These are phyloP conservation scores for Venturia nashicola DNA, from an alignment of 2,329 filamentous ascomycete genomes.

Conservation along the genomic window DNA sequence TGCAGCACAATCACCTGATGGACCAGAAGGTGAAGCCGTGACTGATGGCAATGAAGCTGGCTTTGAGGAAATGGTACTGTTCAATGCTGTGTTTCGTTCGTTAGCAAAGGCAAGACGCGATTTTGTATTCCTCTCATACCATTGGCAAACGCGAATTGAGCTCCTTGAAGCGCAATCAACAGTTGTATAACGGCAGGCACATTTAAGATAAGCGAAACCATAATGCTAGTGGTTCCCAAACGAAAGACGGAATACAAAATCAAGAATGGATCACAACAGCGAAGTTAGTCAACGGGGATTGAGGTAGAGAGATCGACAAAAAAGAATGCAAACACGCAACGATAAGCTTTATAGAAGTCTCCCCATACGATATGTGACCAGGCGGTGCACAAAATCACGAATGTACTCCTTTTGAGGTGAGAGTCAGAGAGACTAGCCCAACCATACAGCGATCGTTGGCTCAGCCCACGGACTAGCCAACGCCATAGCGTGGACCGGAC, in stretches of 20 bases:
- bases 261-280: not conserved
- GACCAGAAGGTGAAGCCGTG: not conserved
- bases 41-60: not conserved
- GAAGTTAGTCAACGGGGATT: not conserved
- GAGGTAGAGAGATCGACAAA: not conserved
- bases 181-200: not conserved
- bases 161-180: not conserved
- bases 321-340: not conserved
- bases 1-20: not conserved
- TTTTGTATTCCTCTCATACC: not conserved
- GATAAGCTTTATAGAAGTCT: not conserved
- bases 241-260: not conserved
- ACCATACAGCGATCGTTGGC: not conserved
- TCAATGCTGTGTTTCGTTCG: not conserved
- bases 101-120: not conserved
- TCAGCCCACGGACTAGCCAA: not conserved
- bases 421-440: not conserved
- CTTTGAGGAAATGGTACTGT: not conserved
- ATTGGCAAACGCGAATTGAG: not conserved
- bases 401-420: not conserved
- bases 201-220: not conserved
- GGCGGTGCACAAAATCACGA: not conserved
- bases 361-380: not conserved
- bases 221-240: not conserved
- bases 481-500: not conserved